Conservation (phyloP, 1,139 yeast genomes). For the Dujonia santamariae region DNA sequence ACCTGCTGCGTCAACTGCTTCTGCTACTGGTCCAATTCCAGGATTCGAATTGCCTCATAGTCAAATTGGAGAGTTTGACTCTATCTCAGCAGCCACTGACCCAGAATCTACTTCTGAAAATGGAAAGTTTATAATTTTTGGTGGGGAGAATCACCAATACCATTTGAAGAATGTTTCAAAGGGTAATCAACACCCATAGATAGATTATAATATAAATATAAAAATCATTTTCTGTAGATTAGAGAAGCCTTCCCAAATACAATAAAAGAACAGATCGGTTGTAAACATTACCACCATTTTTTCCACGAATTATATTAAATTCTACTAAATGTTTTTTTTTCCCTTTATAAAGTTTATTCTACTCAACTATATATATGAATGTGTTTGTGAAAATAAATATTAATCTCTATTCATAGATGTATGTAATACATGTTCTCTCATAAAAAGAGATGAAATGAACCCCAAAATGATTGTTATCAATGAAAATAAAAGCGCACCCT, state of each 20-base stretch:
- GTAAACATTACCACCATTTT: too few species aligned
- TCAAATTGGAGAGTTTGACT: constrained; percentile 10
- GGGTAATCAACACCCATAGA: not conserved
- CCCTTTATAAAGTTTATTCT: not conserved
- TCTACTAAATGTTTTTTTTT: not conserved
- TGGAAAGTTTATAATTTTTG: constrained; percentile 24
- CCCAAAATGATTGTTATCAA: constrained; percentile 37
- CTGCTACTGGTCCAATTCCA: constrained; percentile 7
- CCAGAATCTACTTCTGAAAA: not conserved
- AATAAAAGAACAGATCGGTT: not conserved
- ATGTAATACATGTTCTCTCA: constrained; percentile 45
- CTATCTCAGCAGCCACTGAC: constrained; percentile 8
- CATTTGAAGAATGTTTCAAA: constrained; percentile 26
- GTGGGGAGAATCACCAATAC: constrained; percentile 43
- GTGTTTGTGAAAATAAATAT: too few species aligned
- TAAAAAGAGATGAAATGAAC: constrained; percentile 30
- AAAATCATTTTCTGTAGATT: too few species aligned
- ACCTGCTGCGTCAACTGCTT: not conserved
- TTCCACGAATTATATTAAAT: not conserved
- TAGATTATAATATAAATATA: too few species aligned
- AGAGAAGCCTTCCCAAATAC: too few species aligned
- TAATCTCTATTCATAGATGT: constrained; percentile 35
- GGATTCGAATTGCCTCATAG: constrained; percentile 7
- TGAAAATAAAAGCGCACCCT: constrained; percentile 51
- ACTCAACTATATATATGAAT: not conserved